Base-by-base conservation (phyloP, 345 rosid genomes). In the Abelmoschus esculentus region DNA sequence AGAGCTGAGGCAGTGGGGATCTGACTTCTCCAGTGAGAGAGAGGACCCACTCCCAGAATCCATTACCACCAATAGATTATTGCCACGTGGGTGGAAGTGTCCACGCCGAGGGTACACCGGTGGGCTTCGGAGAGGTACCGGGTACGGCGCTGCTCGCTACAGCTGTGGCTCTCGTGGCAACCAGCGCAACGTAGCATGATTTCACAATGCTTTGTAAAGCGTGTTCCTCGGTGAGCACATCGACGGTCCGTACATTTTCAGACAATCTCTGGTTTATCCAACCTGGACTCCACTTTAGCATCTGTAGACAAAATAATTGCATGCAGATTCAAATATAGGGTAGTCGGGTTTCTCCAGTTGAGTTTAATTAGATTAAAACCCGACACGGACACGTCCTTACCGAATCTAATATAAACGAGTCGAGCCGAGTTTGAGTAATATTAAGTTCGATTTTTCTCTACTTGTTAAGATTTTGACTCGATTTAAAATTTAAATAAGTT, bases 221-320 rank as follows among this genome's bases (percentile, higher is more conserved):
- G 80, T 74, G 71, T 70, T 66, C 75, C 72, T 70, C 76, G 79
- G 66, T 29, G 22, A 64, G 56, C 18, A 59, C 78, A 67, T 44
- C 61, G 28, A 7, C 44, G 9, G 11, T 40, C 44, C 44, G 47
- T 9, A 40, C 11, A 40, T 40, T 11, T 40, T 9, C 44, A 40
- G 11, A 40, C 42, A 40, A 11, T 40, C 11, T 8, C 44, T 40
- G 44, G 0, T 2, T 40, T 40, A 11, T 40, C 44, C 44, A 40
- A 11, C 11, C 44, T 40, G 44, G 44, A 40, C 11, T 40, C 44
- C 44, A 40, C 44, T 40, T 38, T 38, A 38, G 42, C 1, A 6
- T 38, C 42, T 6, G 6, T 1, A 38, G 42, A 40, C 2, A 40
- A 40, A 40, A 9, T 40, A 40, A 40, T 40, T 40, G 11, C 1